Evolutionary conservation across 176 grass and related monocot species (phyloP).

Genomic region (Bolboschoenus planiculmis): DNA sequence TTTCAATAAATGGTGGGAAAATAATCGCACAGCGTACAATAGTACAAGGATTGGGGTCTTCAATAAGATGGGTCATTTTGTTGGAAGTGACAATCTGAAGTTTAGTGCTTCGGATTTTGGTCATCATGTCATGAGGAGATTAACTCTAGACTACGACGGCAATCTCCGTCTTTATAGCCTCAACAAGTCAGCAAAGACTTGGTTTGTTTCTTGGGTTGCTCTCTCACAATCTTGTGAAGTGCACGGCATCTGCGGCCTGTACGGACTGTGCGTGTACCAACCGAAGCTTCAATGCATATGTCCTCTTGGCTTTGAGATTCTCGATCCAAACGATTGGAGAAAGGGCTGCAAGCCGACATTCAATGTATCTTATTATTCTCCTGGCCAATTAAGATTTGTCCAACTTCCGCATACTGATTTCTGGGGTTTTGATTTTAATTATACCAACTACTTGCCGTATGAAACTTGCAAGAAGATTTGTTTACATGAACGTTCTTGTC

Average conservation of each 20-base stretch:
- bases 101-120: conserved; percentile 46
- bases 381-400: neutral
- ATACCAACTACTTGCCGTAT: rapidly evolving
- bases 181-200: neutral
- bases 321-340: conserved; percentile 37
- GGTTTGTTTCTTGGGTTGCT: conserved; percentile 45
- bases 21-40: conserved; percentile 25
- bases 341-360: conserved; percentile 41
- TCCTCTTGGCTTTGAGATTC: conserved; percentile 38
- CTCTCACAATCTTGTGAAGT: conserved; percentile 24
- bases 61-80: conserved; percentile 33
- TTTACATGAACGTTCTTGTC: neutral
- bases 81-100: conserved; percentile 14
- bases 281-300: conserved; percentile 24
- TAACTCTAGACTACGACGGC: conserved; percentile 62
- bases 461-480: conserved; percentile 22
- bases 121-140: conserved; percentile 29
- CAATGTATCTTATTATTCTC: neutral
- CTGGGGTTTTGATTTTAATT: conserved; percentile 38
- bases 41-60: conserved; percentile 28
- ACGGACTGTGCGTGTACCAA: conserved; percentile 40
- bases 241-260: conserved; percentile 45
- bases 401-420: conserved; percentile 25
- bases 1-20: neutral
- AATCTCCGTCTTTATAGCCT: conserved; percentile 56